These are phyloP conservation scores for Tetrahymena thermophila DNA, from an alignment of 73 alveolate genomes.

Conservation along the genomic window DNA sequence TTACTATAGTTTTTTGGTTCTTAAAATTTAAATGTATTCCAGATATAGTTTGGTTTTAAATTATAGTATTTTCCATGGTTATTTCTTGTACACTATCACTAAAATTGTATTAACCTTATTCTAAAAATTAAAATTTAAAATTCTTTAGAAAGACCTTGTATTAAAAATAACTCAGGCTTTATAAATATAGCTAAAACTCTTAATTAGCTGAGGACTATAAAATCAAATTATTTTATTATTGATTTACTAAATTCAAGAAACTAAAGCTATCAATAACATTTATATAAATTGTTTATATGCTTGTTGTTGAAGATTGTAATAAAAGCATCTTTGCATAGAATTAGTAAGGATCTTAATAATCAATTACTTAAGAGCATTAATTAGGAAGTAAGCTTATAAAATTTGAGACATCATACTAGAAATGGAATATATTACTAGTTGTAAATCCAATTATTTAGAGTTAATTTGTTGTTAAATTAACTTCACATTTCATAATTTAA, in stretches of 20 bases:
- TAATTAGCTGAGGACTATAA: not conserved
- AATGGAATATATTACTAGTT: too few relatives aligned
- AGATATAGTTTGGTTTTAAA: too few relatives aligned
- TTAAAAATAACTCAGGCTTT: not conserved
- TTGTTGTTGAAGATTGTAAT: not conserved
- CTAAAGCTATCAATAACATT: not conserved
- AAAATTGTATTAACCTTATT: not conserved
- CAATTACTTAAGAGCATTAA: not conserved
- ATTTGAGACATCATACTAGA: not conserved
- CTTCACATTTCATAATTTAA: too few relatives aligned
- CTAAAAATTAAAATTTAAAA: not conserved
- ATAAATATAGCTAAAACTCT: not conserved
- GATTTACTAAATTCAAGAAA: not conserved
- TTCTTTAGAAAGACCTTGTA: too few relatives aligned
- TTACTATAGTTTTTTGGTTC: not conserved
- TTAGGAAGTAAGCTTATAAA: not conserved
- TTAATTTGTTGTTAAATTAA: too few relatives aligned
- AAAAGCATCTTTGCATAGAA: not conserved
- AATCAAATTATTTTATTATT: too few relatives aligned
- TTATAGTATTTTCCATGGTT: not conserved
- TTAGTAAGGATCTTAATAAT: not conserved
- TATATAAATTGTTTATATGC: not conserved
- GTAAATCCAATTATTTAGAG: not conserved
- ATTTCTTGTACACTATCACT: too few relatives aligned
- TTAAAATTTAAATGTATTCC: not conserved